Evolutionary conservation across 768 basidiomycete genomes (phyloP).

Genomic region (Plicaturopsis crispa): DNA sequence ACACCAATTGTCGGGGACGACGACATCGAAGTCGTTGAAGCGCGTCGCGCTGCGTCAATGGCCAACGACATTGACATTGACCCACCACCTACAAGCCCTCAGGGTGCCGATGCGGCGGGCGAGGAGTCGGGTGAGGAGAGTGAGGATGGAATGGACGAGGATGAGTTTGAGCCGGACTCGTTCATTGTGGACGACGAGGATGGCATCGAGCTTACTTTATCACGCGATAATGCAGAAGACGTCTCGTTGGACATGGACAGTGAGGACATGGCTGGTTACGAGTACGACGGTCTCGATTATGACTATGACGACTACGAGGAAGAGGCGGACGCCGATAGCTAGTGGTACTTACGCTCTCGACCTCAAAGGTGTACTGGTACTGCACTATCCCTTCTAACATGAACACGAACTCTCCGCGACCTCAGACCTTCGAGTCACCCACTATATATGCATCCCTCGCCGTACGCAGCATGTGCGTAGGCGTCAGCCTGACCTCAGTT

Average conservation of each 20-base stretch:
- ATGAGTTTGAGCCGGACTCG: neutral
- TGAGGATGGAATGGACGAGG: neutral
- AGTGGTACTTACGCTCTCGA: neutral
- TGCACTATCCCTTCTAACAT: neutral
- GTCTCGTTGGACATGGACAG: neutral
- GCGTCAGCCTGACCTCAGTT: too few species aligned
- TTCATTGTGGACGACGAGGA: neutral
- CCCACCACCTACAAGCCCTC: neutral
- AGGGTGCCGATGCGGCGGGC: too few species aligned
- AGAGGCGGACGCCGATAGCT: neutral
- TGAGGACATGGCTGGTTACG: neutral
- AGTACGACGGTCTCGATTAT: neutral
- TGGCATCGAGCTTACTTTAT: neutral
- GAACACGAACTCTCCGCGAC: neutral
- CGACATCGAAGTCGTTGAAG: neutral
- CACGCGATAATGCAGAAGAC: neutral
- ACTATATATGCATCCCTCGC: neutral
- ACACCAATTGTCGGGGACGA: constrained; percentile 4
- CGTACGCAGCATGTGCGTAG: too few species aligned
- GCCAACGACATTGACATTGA: neutral
- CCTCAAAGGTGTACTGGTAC: neutral
- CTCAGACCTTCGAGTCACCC: neutral
- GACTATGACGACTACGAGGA: neutral
- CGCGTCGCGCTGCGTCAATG: too few species aligned
- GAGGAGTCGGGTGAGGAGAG: neutral